Evolutionary conservation across 768 basidiomycete species (phyloP), one percentile per base, ranked within the genome.

Genomic region (Boletales sp.): DNA sequence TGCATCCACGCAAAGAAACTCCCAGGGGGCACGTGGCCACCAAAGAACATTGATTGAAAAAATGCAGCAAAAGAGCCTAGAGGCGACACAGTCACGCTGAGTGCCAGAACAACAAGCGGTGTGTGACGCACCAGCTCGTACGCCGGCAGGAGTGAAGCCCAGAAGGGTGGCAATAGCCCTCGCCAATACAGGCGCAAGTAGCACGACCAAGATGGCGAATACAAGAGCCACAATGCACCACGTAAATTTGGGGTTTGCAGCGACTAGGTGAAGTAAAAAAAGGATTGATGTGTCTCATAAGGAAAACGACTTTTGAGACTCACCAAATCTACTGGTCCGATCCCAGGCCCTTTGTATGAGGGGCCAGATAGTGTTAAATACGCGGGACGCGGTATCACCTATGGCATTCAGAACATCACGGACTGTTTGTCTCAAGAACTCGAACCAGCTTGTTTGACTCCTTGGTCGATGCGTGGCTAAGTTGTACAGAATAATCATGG

Each of bases 1-100:
- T 62, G 60, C 0, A 58, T 5, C 8, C 3, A 2, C 1, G 59
- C 4, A 27, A 62, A 60, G 0, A 48, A 0, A 0, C 56, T 59
- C 0, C 35, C 51, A 0, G 19, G 2, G 0, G 56, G 56, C 0
- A 60, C 50, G 11, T 1, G 37, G 0, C 37, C 56, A 18, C 60
- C 47, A 8, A 38, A 51, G 1, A 47, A 14, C 0, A 0, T 5
- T 0, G 54, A 2, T 17, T 59, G 58, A 0, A 43, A 13, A 2
- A 1, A 1, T 0, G 59, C 48, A 0, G 59, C 59, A 6, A 45
- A 1, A 1, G 59, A 59, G 2, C 48, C 58, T 59, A 39, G 31
- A 9, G 36, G 6, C 9, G 15, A 8, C 1, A 7, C 45, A 41
- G 11, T 12, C 1, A 0, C n/a, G 30, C 38, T 15, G 17, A 19